Evolutionary conservation across 129 eudicot genomes (phyloP), one percentile per base, ranked within the genome.

Genomic region (Chrysanthemum seticuspe): DNA sequence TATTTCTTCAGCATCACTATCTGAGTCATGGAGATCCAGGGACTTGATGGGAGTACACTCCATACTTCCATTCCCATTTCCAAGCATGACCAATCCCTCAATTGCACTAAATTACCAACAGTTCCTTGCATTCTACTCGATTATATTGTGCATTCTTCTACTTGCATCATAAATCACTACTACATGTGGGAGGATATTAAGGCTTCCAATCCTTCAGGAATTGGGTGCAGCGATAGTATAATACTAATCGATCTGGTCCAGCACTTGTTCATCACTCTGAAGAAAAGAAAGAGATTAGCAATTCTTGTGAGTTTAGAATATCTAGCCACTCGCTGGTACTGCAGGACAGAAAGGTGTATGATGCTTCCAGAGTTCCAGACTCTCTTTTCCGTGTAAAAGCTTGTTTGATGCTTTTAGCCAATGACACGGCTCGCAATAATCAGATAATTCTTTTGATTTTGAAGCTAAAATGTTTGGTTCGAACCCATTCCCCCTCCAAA

Each of bases 171-270:
- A 2, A 83, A 85, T 62, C 83, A 52, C 14, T 85, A 88, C 82
- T 79, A 85, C 19, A 85, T 85, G 88, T 77, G 79, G 15, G 54
- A 71, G 4, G 85, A 85, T 61, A 62, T 88, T 3, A 88, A 83
- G 79, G 52, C 74, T 13, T 88, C 72, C 59, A 88, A 88, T 23
- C 79, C 85, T 25, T 57, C 85, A 0, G 91, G 91, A 56, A 88
- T 88, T 88, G 88, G 90, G 2, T 88, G 88, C 29, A 88, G 95
- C 23, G 90, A 86, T 9, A 88, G 95, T 73, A 7, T 88, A 0
- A 62, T 88, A 0, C 80, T 85, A 0, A 62, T 88, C n/a, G 75
- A 85, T 67, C 74, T 88, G 8, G 86, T 88, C 1, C 84, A 81
- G 48, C 82, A 88, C 2, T 6, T 88, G 70, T 88, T 88, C 64